These are phyloP conservation scores for Peniophora sp. DNA, from an alignment of 1,284 basidiomycete species.

Conservation along the genomic window DNA sequence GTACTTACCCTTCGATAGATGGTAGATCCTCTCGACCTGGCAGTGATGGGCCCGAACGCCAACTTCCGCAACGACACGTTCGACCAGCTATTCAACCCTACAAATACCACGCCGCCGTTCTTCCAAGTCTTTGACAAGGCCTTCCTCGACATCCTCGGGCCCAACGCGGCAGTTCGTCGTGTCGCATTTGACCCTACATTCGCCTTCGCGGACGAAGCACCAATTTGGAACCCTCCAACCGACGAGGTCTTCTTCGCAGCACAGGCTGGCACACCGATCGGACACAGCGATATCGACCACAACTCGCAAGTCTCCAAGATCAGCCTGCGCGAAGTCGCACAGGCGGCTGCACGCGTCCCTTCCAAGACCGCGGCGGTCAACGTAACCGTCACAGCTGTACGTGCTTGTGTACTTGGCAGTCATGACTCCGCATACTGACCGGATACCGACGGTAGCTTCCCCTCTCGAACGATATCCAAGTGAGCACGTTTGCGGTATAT, in stretches of 20 bases:
- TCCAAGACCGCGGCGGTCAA: constrained; percentile 32
- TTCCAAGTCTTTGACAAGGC: constrained; percentile 62
- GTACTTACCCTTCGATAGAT: constrained; percentile 13
- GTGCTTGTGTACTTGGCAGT: constrained; percentile 10
- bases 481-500: background rate
- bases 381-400: constrained; percentile 46
- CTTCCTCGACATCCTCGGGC: constrained; percentile 56
- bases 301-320: constrained; percentile 35
- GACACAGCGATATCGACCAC: constrained; percentile 33
- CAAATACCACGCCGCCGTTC: constrained; percentile 41
- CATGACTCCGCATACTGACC: constrained; percentile 1
- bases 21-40: constrained; percentile 20
- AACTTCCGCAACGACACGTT: constrained; percentile 21
- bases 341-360: constrained; percentile 18
- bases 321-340: constrained; percentile 25
- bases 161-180: constrained; percentile 44
- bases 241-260: constrained; percentile 50
- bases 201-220: constrained; percentile 71
- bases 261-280: constrained; percentile 35
- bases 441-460: constrained; percentile 28
- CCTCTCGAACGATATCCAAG: constrained; percentile 31
- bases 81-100: constrained; percentile 29
- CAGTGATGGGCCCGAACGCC: constrained; percentile 20
- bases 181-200: constrained; percentile 52
- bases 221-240: constrained; percentile 50